Evolutionary conservation across 164 flowering plant species (phyloP), one percentile per base, ranked within the genome.

Genomic region (Paratinospora sagittata): DNA sequence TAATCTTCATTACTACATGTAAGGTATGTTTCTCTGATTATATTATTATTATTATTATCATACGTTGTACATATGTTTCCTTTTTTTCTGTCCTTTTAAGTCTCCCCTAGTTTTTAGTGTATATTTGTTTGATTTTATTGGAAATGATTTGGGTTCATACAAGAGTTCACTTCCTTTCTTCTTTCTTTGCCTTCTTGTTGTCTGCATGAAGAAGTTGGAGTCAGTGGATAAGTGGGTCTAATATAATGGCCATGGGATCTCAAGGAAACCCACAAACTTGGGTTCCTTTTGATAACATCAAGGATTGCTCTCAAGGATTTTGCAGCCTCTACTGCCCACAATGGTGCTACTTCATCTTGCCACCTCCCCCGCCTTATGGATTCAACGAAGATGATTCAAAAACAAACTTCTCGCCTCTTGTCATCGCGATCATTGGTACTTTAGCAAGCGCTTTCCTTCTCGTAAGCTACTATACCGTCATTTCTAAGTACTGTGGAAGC

Each of bases 291-390:
- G 75, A 80, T 9, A 82, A 75, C 75, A 72, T 55, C 70, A 89
- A 78, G 60, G 96, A 93, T 66, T 93, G 98, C 72, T 81, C 93
- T 13, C 82, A 80, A 75, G 90, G 90, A 11, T 77, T 91, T 52
- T 94, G 97, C 67, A 88, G 85, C 77, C 52, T 82, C 23, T 81
- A 84, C 69, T 93, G 98, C 61, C 98, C 92, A 6, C 96, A 89
- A 68, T 91, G 88, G 87, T 93, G 98, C 78, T 82, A 87, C 80
- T 61, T 85, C 34, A 80, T 84, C 70, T 79, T 76, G 81, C 89
- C 95, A 34, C 98, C 97, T 70, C 96, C 97, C 7, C 92, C 96
- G 30, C 86, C 90, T 0, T 63, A 80, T 19, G 80, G 60, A n/a
- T 83, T 78, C 70, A 67, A 77, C 0, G 82, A 82, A 5, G 87